Percentiles rank a stretch among this genome's conserved stretches.
Conservation (phyloP, 192 early-diverging fungal species). For the Funneliformis geosporum region DNA sequence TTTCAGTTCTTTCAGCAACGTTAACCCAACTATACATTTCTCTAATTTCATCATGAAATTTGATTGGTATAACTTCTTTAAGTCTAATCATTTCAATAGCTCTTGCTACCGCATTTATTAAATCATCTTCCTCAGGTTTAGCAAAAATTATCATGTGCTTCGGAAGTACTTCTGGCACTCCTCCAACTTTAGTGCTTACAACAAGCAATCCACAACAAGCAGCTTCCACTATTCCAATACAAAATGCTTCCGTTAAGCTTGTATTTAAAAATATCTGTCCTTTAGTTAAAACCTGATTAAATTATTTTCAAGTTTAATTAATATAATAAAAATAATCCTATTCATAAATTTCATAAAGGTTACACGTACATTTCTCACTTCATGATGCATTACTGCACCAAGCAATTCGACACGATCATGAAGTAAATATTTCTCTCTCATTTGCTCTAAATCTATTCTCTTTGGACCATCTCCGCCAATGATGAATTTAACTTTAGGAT, state of each 20-base stretch:
- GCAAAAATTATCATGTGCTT: constrained; percentile 91
- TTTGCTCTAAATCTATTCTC: constrained; percentile 94
- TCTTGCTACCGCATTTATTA: constrained; percentile 67
- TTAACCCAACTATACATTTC: constrained; percentile 98
- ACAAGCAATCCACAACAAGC: constrained; percentile 92
- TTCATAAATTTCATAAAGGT: background rate
- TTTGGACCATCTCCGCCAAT: constrained; percentile 98
- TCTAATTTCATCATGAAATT: constrained; percentile 81
- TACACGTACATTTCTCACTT: constrained; percentile 74
- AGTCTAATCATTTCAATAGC: constrained; percentile 72
- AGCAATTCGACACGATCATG: constrained; percentile 92
- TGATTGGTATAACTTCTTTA: constrained; percentile 62
- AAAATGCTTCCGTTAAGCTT: constrained; percentile 97
- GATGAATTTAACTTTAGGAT: constrained; percentile 83
- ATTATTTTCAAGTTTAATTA: background rate
- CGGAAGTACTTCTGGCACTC: constrained; percentile 95
- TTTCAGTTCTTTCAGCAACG: constrained; percentile 90
- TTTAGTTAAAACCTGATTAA: constrained; percentile 62
- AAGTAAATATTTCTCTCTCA: constrained; percentile 89
- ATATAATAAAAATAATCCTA: background rate
- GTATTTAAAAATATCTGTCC: constrained; percentile 98
- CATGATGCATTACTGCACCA: constrained; percentile 77
- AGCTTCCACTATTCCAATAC: constrained; percentile 98
- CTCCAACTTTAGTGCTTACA: constrained; percentile 94
- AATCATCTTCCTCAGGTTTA: constrained; percentile 79